These are phyloP conservation scores for Fusarium torulosum DNA, from an alignment of 2,329 filamentous ascomycete species.

Conservation along the genomic window DNA sequence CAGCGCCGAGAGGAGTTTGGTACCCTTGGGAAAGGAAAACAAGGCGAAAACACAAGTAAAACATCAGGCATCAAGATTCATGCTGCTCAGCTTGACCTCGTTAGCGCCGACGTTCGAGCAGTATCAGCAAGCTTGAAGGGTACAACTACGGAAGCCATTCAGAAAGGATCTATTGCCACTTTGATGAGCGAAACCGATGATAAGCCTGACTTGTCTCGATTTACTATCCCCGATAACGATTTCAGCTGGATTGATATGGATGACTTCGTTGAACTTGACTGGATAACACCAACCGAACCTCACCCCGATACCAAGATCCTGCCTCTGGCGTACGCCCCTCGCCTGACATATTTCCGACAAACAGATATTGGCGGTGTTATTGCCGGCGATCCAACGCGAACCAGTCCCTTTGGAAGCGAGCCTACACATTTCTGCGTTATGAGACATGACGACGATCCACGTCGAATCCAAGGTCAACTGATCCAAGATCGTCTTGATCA, in stretches of 20 bases:
- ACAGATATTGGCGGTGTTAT: slow-evolving; percentile 90
- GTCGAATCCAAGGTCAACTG: slow-evolving; percentile 86
- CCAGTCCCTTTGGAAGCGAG: slow-evolving; percentile 92
- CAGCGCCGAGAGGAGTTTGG: slow-evolving; percentile 93
- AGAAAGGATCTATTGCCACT: slow-evolving; percentile 67
- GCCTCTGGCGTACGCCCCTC: slow-evolving; percentile 90
- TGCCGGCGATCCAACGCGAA: slow-evolving; percentile 82
- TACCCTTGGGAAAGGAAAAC: slow-evolving; percentile 80
- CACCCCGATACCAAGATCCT: slow-evolving; percentile 96
- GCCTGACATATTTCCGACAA: slow-evolving; percentile 96
- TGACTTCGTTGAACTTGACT: slow-evolving; percentile 97
- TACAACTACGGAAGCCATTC: slow-evolving; percentile 81
- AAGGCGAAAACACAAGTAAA: slow-evolving; percentile 73
- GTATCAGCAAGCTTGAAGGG: slow-evolving; percentile 91
- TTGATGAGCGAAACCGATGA: slow-evolving; percentile 67
- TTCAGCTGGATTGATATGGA: slow-evolving; percentile 99
- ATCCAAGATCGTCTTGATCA: slow-evolving; percentile 84
- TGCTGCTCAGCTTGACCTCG: slow-evolving; percentile 90
- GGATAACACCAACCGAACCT: slow-evolving; percentile 89
- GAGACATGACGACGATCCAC: slow-evolving; percentile 89
- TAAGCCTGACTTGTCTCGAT: slow-evolving; percentile 82
- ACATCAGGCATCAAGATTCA: slow-evolving; percentile 97
- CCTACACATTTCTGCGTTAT: slow-evolving; percentile 96
- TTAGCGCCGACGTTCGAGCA: slow-evolving; percentile 90
- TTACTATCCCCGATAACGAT: slow-evolving; percentile 95